These are phyloP conservation scores for Beauveria medogensis DNA, from an alignment of 2,329 filamentous ascomycete species.

Conservation along the genomic window DNA sequence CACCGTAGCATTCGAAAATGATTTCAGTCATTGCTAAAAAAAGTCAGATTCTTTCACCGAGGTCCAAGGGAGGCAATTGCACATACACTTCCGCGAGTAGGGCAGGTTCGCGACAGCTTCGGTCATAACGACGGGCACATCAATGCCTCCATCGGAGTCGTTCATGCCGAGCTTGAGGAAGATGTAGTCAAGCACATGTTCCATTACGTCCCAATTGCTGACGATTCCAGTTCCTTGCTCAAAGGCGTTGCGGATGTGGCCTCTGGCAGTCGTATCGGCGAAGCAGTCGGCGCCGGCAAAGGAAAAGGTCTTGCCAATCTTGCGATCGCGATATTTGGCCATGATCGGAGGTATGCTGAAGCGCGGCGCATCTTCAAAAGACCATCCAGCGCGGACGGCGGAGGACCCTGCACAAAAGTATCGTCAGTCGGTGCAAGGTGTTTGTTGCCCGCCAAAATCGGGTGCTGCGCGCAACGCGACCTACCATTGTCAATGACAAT, in stretches of 20 bases:
- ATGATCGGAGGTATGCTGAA: constrained; percentile 80
- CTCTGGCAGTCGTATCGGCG: constrained; percentile 83
- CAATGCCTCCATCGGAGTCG: constrained; percentile 62
- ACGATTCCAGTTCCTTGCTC: constrained; percentile 86
- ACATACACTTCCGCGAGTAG: constrained; percentile 80
- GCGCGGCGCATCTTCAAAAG: constrained; percentile 76
- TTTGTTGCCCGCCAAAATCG: not conserved
- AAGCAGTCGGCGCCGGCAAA: constrained; percentile 92
- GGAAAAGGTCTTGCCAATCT: constrained; percentile 81
- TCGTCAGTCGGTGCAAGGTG: not conserved
- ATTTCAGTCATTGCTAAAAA: constrained; percentile 86
- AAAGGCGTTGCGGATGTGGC: constrained; percentile 85
- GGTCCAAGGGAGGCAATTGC: not conserved
- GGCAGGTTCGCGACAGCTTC: constrained; percentile 86
- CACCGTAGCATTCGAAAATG: constrained; percentile 90
- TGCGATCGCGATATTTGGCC: constrained; percentile 91
- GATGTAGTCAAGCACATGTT: constrained; percentile 86
- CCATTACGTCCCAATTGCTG: constrained; percentile 97
- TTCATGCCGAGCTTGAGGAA: constrained; percentile 92
- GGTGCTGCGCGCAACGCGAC: not conserved
- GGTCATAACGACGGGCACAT: constrained; percentile 87
- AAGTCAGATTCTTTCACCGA: not conserved
- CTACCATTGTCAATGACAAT: constrained; percentile 98
- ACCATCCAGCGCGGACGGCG: constrained; percentile 87
- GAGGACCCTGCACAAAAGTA: constrained; percentile 61